phyloP scores from a whole-genome alignment of 208 protist genomes.

The Kentomonas sorsogonicus region DNA sequence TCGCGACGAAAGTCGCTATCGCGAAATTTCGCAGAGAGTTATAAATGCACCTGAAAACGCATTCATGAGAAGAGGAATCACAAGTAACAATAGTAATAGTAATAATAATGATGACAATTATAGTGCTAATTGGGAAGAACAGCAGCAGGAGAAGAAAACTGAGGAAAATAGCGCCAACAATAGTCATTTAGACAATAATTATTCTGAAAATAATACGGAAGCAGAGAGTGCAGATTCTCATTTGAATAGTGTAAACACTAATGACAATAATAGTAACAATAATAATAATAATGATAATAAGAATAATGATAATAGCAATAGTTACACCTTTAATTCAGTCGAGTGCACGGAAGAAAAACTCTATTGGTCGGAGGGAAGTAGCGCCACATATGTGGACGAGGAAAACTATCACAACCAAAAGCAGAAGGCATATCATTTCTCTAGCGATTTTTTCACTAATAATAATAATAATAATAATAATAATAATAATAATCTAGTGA shows the following conservation, averaged over 20 bases:
- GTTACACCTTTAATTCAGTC: too few species aligned
- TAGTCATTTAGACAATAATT: slow-evolving; percentile 5
- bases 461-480: background rate
- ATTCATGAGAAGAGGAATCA: background rate
- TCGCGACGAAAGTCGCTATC: too few species aligned
- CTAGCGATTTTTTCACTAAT: background rate
- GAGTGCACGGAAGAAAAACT: too few species aligned
- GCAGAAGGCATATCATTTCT: background rate
- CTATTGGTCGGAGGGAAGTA: too few species aligned
- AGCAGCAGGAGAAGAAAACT: background rate
- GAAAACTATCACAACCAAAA: too few species aligned
- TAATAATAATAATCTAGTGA: background rate
- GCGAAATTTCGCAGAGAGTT: too few species aligned
- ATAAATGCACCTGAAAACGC: too few species aligned
- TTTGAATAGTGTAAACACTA: slow-evolving; percentile 4
- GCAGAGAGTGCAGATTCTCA: background rate
- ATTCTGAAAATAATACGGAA: too few species aligned
- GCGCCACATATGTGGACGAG: too few species aligned
- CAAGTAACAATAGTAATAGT: slow-evolving; percentile 6
- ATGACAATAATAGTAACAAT: background rate
- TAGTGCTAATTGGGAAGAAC: background rate
- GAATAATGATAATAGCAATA: background rate
- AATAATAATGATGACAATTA: slow-evolving; percentile 5
- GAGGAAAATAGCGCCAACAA: background rate
- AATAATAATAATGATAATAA: slow-evolving; percentile 5